These are phyloP conservation scores for Periconia digitata DNA, from an alignment of 2,329 filamentous ascomycete species.

Conservation along the genomic window DNA sequence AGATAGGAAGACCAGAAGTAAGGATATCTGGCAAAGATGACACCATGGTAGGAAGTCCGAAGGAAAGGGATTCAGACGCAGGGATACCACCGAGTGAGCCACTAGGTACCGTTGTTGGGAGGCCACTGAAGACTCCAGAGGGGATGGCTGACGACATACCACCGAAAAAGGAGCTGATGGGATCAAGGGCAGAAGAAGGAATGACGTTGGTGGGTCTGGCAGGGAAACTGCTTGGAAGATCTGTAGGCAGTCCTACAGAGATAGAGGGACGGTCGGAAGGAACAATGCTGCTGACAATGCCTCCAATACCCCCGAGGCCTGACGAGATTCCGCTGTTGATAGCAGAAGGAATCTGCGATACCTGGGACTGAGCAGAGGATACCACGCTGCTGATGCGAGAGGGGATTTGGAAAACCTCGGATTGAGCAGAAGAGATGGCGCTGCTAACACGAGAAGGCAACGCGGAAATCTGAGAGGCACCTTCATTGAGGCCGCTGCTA, in stretches of 20 bases:
- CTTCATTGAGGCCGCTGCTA: not conserved
- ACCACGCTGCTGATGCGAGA: slow-evolving; percentile 3
- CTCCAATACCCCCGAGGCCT: not conserved
- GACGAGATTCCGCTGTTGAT: slow-evolving; percentile 6
- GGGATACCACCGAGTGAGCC: not conserved
- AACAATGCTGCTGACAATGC: not conserved
- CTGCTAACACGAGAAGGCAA: slow-evolving; percentile 1
- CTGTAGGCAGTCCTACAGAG: not conserved
- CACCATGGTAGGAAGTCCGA: not conserved
- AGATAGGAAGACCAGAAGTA: not conserved
- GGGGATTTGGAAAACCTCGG: not conserved
- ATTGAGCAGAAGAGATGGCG: not conserved
- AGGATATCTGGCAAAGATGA: not conserved
- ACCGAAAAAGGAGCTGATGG: slow-evolving; percentile 1
- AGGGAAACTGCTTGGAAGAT: too few relatives aligned
- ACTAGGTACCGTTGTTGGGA: not conserved
- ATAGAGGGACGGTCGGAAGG: not conserved
- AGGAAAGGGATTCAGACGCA: not conserved
- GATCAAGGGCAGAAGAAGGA: slow-evolving; percentile 5
- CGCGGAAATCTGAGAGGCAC: not conserved
- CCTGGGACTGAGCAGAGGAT: slow-evolving; percentile 2
- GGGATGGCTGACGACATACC: not conserved
- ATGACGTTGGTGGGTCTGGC: too few relatives aligned
- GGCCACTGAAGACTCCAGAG: not conserved
- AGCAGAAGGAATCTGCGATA: slow-evolving; percentile 1